phyloP scores from a whole-genome alignment of 495 filamentous ascomycete genomes.

The Trichoderma erinaceum region DNA sequence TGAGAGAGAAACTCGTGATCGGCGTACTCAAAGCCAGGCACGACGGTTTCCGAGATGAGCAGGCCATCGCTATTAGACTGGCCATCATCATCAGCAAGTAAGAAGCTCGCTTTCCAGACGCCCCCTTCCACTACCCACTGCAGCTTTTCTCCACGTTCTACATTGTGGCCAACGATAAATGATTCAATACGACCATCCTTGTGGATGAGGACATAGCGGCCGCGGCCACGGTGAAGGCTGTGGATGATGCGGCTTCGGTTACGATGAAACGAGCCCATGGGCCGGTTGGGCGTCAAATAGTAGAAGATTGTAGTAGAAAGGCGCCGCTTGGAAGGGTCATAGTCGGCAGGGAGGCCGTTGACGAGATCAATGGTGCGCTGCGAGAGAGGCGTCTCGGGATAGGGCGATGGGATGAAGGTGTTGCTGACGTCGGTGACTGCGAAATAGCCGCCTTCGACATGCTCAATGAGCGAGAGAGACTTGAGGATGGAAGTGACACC shows the following conservation, averaged over 20 bases:
- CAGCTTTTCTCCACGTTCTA: slow-evolving; percentile 50
- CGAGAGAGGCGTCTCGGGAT: slow-evolving; percentile 25
- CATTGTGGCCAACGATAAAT: slow-evolving; percentile 54
- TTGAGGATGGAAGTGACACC: not conserved
- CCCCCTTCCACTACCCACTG: slow-evolving; percentile 67
- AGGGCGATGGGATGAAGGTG: slow-evolving; percentile 45
- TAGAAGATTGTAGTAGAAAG: slow-evolving; percentile 55
- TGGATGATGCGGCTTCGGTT: slow-evolving; percentile 57
- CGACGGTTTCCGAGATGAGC: slow-evolving; percentile 61
- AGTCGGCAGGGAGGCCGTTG: slow-evolving; percentile 26
- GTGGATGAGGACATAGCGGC: slow-evolving; percentile 13
- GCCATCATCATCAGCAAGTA: slow-evolving; percentile 44
- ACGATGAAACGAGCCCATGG: slow-evolving; percentile 54
- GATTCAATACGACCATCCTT: slow-evolving; percentile 39
- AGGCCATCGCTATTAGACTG: slow-evolving; percentile 37
- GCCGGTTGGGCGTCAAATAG: slow-evolving; percentile 50
- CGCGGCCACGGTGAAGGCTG: slow-evolving; percentile 33
- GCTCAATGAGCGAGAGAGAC: slow-evolving; percentile 24
- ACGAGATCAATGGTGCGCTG: slow-evolving; percentile 19
- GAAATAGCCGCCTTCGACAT: slow-evolving; percentile 63
- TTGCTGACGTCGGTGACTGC: slow-evolving; percentile 54
- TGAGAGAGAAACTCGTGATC: slow-evolving; percentile 56
- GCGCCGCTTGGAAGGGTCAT: slow-evolving; percentile 34
- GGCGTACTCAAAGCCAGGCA: slow-evolving; percentile 59
- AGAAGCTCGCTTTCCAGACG: slow-evolving; percentile 55